These are phyloP conservation scores for Fusarium marasasianum DNA, from an alignment of 2,329 filamentous ascomycete genomes.

Conservation along the genomic window DNA sequence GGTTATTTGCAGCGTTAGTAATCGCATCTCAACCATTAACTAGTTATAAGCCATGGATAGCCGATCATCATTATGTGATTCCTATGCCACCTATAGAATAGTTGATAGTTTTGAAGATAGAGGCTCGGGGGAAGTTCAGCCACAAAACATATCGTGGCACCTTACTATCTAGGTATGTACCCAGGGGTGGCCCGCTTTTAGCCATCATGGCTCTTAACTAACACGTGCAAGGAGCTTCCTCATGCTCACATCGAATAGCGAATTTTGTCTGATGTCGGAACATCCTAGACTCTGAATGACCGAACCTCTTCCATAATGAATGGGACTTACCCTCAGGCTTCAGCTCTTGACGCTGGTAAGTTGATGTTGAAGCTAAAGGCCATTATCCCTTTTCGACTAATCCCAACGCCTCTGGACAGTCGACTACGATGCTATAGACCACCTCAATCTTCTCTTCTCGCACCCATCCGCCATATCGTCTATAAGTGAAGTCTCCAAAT, in stretches of 20 bases:
- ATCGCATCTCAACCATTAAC: conserved; percentile 8
- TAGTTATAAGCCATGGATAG: not conserved
- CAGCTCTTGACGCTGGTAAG: conserved; percentile 58
- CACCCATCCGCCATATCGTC: conserved; percentile 86
- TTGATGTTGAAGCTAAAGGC: conserved; percentile 9
- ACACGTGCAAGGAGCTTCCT: conserved; percentile 41
- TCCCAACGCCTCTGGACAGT: conserved; percentile 48
- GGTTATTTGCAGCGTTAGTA: conserved; percentile 12
- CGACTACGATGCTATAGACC: conserved; percentile 91
- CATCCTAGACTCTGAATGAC: not conserved
- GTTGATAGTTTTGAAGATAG: not conserved
- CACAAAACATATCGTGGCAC: conserved; percentile 13
- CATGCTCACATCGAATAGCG: conserved; percentile 9
- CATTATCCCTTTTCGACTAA: conserved; percentile 28
- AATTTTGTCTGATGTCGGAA: conserved; percentile 11
- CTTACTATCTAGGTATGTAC: not conserved
- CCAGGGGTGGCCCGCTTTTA: conserved; percentile 36
- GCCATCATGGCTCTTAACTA: conserved; percentile 42
- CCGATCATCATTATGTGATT: not conserved
- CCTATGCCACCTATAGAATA: not conserved
- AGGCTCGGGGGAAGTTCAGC: conserved; percentile 30
- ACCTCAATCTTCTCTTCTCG: conserved; percentile 93
- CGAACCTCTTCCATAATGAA: conserved; percentile 50
- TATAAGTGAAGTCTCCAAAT: conserved; percentile 76
- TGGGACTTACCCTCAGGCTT: conserved; percentile 47